Conservation (phyloP, 2,329 filamentous ascomycete genomes). For the Sporothrix phasma region DNA sequence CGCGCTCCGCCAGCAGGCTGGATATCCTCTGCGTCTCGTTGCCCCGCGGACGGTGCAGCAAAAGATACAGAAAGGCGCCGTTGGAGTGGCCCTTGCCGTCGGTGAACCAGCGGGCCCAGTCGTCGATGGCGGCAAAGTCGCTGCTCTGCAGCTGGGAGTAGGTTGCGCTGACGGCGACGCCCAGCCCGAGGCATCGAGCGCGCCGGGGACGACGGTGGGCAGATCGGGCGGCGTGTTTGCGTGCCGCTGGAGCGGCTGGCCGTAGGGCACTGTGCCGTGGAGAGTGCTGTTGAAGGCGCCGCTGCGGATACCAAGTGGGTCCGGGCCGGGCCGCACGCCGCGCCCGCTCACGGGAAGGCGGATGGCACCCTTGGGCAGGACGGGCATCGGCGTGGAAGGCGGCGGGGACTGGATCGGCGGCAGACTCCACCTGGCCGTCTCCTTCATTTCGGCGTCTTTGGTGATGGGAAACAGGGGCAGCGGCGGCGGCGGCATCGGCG, state of each 20-base stretch:
- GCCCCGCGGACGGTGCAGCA: slow-evolving; percentile 31
- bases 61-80: slow-evolving; percentile 34
- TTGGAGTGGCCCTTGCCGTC: slow-evolving; percentile 32
- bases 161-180: slow-evolving; percentile 35
- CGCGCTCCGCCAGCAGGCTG: slow-evolving; percentile 26
- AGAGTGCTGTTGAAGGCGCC: background rate
- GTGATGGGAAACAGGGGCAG: no score
- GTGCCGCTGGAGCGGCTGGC: background rate
- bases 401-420: background rate
- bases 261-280: background rate
- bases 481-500: background rate
- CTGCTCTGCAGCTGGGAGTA: slow-evolving; percentile 31
- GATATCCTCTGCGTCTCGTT: slow-evolving; percentile 27
- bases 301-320: background rate
- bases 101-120: slow-evolving; percentile 39
- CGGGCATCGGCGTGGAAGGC: background rate
- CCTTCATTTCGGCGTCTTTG: background rate
- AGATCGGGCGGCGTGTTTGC: background rate
- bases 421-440: no score
- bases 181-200: slow-evolving; percentile 30
- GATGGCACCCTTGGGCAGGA: background rate
- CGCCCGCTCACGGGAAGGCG: background rate
- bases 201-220: background rate
- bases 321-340: background rate
- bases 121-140: slow-evolving; percentile 31